Evolutionary conservation across 129 eudicot genomes (phyloP).

Genomic region (Lactuca sativa): DNA sequence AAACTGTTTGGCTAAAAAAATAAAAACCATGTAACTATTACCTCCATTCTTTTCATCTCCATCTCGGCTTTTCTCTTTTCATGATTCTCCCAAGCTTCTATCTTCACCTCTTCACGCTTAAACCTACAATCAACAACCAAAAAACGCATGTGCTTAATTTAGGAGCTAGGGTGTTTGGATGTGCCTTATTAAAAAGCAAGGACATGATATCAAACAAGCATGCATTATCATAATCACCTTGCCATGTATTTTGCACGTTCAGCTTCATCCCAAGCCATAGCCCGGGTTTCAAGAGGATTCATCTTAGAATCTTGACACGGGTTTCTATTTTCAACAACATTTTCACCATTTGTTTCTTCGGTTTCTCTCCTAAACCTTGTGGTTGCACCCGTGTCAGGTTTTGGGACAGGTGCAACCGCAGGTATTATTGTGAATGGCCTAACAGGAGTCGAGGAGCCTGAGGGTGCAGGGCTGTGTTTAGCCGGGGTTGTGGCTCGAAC

Average conservation of each 20-base stretch:
- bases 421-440: conserved; percentile 28
- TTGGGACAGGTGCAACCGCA: conserved; percentile 23
- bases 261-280: conserved; percentile 98
- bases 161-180: background rate
- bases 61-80: conserved; percentile 93
- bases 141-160: background rate
- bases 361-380: conserved; percentile 49
- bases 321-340: conserved; percentile 28
- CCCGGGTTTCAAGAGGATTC: conserved; percentile 74
- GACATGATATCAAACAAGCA: no score
- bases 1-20: background rate
- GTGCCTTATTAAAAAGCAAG: background rate
- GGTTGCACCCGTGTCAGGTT: conserved; percentile 21
- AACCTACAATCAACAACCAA: conserved; percentile 43
- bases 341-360: conserved; percentile 38
- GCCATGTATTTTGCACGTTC: conserved; percentile 93
- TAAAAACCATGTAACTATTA: conserved; percentile 17
- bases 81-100: conserved; percentile 96
- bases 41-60: conserved; percentile 91
- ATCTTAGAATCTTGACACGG: conserved; percentile 30
- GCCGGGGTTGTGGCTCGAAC: conserved; percentile 75
- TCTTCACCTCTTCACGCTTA: conserved; percentile 93
- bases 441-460: conserved; percentile 65
- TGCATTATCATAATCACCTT: conserved; percentile 40
- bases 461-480: conserved; percentile 60